Evolutionary conservation across 306 rosid species (phyloP), one percentile per base, ranked within the genome.

Genomic region (Pueraria montana): DNA sequence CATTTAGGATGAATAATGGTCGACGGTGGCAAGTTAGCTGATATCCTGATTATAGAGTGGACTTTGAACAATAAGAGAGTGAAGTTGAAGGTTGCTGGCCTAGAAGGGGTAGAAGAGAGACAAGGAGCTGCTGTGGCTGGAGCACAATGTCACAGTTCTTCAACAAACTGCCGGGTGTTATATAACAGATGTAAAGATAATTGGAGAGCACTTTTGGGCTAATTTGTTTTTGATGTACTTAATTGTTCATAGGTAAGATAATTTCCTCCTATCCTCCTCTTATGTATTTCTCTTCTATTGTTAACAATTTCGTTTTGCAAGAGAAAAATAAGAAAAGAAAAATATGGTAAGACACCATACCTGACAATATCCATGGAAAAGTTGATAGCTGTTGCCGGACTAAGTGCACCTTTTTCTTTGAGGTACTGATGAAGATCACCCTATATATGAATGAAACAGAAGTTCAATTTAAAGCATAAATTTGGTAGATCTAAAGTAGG

Each of bases 341-440:
- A 78, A 59, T 21, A 58, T 50, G 20, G 72, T 30, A 77, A 18
- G 80, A 53, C 72, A 79, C 21, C 61, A 48, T 90, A 92, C 98
- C 98, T 90, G 78, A 95, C 98, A 26, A 94, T 94, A 88, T 94
- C 98, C 91, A 92, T 75, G 64, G 98, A 91, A 89, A 94, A 94
- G 84, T 80, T 94, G 72, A 94, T 67, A 74, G 98, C 97, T 46
- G 92, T 80, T 64, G 91, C 52, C 72, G 94, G 94, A 84, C 82
- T 90, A 80, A 94, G 94, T 13, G 98, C 66, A 77, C 98, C 96
- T 87, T 89, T 94, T 17, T 94, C 98, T 91, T 94, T 94, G 74
- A 94, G 98, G 88, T 94, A 89, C 68, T 92, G 97, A 84, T 94
- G 98, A 87, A 94, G 98, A 87, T 94, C 98, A 43, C 98, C 99